Evolutionary conservation across 106 monocot species (phyloP), one percentile per base, ranked within the genome.

Genomic region (Gastrodia elata): DNA sequence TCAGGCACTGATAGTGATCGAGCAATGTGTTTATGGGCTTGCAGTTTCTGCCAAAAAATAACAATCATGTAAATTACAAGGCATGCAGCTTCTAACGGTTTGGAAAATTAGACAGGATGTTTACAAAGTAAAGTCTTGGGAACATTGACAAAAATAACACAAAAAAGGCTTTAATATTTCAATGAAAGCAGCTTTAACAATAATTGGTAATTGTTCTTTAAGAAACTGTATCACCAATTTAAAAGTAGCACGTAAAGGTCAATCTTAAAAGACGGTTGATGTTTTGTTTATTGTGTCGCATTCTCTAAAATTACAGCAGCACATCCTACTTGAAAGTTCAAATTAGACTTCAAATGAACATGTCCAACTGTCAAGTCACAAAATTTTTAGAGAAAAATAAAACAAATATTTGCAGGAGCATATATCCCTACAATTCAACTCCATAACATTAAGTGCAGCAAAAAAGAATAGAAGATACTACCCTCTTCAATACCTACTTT

Each of bases 1-100:
- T 75, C 85, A 24, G 93, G 98, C 65, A 87, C 88, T 38, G 98
- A 98, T 71, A 91, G 77, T 43, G 98, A 98, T n/a, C 98, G 93
- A 64, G 46, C 82, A 2, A 97, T 93, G 65, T 85, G 81, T 64
- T 65, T 80, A 46, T 78, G 79, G 20, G 72, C 59, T 77, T 81
- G 87, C 65, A 69, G 40, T 58, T 88, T 87, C 84, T 91, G 88
- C 61, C 43, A 58, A 6, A 68, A 48, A 6, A 68, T 3, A 4
- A 33, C 16, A 32, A 34, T 69, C 22, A 69, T 24, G 69, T 40
- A 69, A 69, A 40, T 40, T 8, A 40, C 39, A 40, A 14, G 69
- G 3, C 4, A 49, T 32, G 14, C 13, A 61, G 18, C n/a, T n/a
- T n/a, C n/a, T n/a, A n/a, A 61, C 30, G 32, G 3, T 2, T 8